phyloP scores from a whole-genome alignment of 2,329 filamentous ascomycete species.

The Diaporthe sp. region DNA sequence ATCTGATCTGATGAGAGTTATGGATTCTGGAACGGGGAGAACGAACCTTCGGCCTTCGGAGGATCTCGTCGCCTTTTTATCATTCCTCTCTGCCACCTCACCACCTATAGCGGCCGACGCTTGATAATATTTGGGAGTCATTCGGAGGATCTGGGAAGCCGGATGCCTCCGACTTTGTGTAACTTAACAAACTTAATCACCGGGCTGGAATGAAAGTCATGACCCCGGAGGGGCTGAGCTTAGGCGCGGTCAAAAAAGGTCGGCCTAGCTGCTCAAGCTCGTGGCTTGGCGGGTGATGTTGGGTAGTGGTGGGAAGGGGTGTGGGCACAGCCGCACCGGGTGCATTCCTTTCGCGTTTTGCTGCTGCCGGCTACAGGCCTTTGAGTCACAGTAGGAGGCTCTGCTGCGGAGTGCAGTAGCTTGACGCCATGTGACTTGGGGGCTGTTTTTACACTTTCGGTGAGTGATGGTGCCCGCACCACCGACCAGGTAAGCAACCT shows the following conservation, averaged over 20 bases:
- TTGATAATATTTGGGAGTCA: slow-evolving; percentile 10
- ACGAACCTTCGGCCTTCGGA: slow-evolving; percentile 3
- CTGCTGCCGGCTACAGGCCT: not conserved
- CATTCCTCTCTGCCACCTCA: not conserved
- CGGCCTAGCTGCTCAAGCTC: slow-evolving; percentile 9
- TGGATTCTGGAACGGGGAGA: not conserved
- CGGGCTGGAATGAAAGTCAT: slow-evolving; percentile 2
- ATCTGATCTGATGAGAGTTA: not conserved
- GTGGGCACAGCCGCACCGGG: slow-evolving; percentile 14
- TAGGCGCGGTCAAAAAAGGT: not conserved
- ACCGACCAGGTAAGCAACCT: not conserved
- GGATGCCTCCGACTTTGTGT: slow-evolving; percentile 10
- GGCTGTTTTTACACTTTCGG: slow-evolving; percentile 30
- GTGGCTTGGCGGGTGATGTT: slow-evolving; percentile 21
- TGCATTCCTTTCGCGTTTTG: not conserved
- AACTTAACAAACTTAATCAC: slow-evolving; percentile 6
- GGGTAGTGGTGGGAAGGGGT: not conserved
- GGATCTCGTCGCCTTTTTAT: slow-evolving; percentile 16
- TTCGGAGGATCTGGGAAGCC: not conserved
- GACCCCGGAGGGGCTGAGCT: slow-evolving; percentile 19
- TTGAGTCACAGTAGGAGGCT: slow-evolving; percentile 24
- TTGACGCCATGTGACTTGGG: slow-evolving; percentile 2
- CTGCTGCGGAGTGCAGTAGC: slow-evolving; percentile 26
- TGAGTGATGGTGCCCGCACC: not conserved
- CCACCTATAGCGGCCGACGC: slow-evolving; percentile 27